Conservation (phyloP, 257 asterid genomes). For the Jacaranda copaia region DNA sequence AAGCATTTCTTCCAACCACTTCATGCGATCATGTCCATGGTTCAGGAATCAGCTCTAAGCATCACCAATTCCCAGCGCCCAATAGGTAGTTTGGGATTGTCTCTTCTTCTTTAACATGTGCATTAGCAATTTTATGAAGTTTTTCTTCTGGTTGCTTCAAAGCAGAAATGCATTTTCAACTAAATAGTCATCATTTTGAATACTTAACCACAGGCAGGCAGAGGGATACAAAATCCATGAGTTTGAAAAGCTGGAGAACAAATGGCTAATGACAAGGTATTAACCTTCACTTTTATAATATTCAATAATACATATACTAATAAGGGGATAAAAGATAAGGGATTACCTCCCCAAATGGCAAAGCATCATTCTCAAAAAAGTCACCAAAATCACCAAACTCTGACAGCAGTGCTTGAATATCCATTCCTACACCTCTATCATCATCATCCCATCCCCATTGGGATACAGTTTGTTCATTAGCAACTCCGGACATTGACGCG, state of each 20-base stretch:
- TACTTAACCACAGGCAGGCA: conserved; percentile 6
- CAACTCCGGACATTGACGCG: conserved; percentile 58
- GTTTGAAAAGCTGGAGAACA: conserved; percentile 15
- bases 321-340: conserved; percentile 17
- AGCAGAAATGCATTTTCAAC: conserved; percentile 4
- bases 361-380: conserved; percentile 83
- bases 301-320: background rate
- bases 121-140: conserved; percentile 26
- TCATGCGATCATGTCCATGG: conserved; percentile 15
- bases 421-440: conserved; percentile 79
- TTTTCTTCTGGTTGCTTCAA: conserved; percentile 4
- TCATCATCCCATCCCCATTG: conserved; percentile 97
- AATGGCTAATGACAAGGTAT: background rate
- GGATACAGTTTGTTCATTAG: conserved; percentile 64
- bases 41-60: conserved; percentile 8
- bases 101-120: conserved; percentile 16
- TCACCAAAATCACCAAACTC: conserved; percentile 99
- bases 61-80: background rate
- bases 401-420: conserved; percentile 84
- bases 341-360: conserved; percentile 97
- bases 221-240: conserved; percentile 2
- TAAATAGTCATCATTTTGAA: conserved; percentile 19
- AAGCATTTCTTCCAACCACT: conserved; percentile 18
- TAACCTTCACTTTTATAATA: conserved; percentile 19
- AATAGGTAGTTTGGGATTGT: conserved; percentile 18